These are phyloP conservation scores for Haplosporangium sp. DNA, from an alignment of 371 early-diverging fungal genomes.

Conservation along the genomic window DNA sequence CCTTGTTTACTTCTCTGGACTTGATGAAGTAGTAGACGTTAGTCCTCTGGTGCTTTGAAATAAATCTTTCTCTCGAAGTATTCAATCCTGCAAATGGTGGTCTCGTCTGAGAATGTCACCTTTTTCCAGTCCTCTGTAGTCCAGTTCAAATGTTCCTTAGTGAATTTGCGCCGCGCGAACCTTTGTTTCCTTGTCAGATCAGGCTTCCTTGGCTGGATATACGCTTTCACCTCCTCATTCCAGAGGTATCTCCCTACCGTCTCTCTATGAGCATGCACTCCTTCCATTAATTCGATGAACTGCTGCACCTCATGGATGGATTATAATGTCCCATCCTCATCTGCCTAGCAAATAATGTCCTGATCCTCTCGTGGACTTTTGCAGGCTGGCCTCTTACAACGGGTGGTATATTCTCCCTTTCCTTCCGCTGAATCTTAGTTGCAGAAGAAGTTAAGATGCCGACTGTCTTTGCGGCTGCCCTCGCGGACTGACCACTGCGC, in stretches of 20 bases:
- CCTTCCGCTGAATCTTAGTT: too few relatives aligned
- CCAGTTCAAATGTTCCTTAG: constrained; percentile 1
- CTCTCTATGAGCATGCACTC: neutral
- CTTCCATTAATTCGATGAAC: neutral
- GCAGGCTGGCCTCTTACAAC: too few relatives aligned
- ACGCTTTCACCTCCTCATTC: constrained; percentile 3
- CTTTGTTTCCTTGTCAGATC: neutral
- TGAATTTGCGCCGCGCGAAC: constrained; percentile 1
- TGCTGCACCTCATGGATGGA: neutral
- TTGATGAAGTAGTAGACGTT: neutral
- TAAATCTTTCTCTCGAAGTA: constrained; percentile 3
- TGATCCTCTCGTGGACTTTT: too few relatives aligned
- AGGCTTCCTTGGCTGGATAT: constrained; percentile 5
- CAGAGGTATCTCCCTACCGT: neutral
- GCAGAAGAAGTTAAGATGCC: too few relatives aligned
- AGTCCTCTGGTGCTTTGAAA: neutral
- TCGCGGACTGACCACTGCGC: too few relatives aligned
- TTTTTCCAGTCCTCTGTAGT: constrained; percentile 14
- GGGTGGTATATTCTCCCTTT: too few relatives aligned
- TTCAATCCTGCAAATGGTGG: neutral
- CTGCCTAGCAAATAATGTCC: too few relatives aligned
- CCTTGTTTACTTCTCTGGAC: constrained; percentile 1
- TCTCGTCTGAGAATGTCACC: constrained; percentile 8
- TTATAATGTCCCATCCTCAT: too few relatives aligned
- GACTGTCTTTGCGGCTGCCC: too few relatives aligned